Base-by-base conservation (phyloP, 2,329 filamentous ascomycete species). In the Fusarium domesticum region DNA sequence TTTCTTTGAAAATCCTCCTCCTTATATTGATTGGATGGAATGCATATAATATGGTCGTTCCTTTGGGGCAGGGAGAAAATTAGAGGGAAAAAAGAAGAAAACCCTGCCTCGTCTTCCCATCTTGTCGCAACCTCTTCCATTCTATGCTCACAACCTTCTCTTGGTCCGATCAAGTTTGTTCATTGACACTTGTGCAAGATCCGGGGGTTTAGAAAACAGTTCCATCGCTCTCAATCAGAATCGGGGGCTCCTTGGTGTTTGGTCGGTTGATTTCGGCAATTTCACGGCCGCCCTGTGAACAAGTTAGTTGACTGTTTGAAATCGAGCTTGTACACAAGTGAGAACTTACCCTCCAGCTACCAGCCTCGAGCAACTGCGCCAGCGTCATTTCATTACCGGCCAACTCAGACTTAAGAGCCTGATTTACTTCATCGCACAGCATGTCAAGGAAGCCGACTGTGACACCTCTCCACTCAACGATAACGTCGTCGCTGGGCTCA, bases 191-290 rank as follows among this genome's bases (percentile, higher is more conserved):
- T 48, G 35, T 38, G 48, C 37, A 35, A 48, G 44, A 38, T 39
- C 23, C 31, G 42, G 37, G 34, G 37, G 40, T 45, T 65, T 82
- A 96, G 66, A 98, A 97, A 54, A 98, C 89, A 18, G 93, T 97
- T 50, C 93, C 93, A 66, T 98, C 93, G 54, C 89, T 96, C 56
- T 95, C 80, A 59, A 97, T 96, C 71, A 96, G 84, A 63, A 98
- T 97, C 5, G 93, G 93, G 23, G 92, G 89, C 65, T 95, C 89
- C 71, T 93, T 96, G 40, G 93, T 97, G 62, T 96, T 97, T 17
- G 93, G 93, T 57, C 93, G 80, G 57, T 89, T 92, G 53, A 96
- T 89, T 71, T 96, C 92, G 51, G 93, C 93, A 64, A 97, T 87
- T 71, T 97, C 93, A 63, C 93, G 84, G 47, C 93, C 93, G 59